Evolutionary conservation across 2,329 filamentous ascomycete species (phyloP), one percentile per base, ranked within the genome.

Genomic region (Hypomyces rosellus): DNA sequence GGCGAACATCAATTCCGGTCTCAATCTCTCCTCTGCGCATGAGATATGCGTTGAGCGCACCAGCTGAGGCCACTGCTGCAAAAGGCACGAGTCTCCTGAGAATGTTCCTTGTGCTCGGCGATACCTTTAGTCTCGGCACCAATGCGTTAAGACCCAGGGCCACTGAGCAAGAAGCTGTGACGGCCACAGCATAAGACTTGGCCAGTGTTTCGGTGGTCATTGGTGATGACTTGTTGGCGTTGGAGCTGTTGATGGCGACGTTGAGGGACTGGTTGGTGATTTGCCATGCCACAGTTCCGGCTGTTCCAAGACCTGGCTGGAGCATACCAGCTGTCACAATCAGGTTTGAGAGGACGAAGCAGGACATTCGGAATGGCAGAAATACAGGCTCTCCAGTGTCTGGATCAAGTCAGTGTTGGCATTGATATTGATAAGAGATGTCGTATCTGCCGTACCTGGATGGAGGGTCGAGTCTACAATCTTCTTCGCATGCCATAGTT

Each of bases 1-100:
- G 90, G 69, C 86, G 96, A 36, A 99, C 83, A 68, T 97, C 89
- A 63, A 99, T 99, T 47, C 93, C 93, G 54, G 81, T 82, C 63
- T 88, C 81, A 61, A 99, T 97, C 73, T 99, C 93, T 69, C 96
- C 92, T 56, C 89, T 86, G 53, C 93, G 89, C 93, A 99, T 99
- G 49, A 99, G 80, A 71, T 96, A 95, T 22, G 96, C 93, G 69
- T 99, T 99, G 55, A 99, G 77, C 1, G 85, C 89, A 62, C 90
- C 91, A 4, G 93, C 93, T 52, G 84, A 88, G 30, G 92, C 92
- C 11, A 99, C 93, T 12, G 93, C 93, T 1, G 92, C 93, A 65
- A 99, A 99, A 22, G 93, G 93, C 6, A 97, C 91, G 8, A 99
- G 80, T n/a, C 93, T 85, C 49, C 82, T 78, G 3, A 97, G 82